Conservation (phyloP, 2,329 filamentous ascomycete genomes). For the Fusarium luffae region DNA sequence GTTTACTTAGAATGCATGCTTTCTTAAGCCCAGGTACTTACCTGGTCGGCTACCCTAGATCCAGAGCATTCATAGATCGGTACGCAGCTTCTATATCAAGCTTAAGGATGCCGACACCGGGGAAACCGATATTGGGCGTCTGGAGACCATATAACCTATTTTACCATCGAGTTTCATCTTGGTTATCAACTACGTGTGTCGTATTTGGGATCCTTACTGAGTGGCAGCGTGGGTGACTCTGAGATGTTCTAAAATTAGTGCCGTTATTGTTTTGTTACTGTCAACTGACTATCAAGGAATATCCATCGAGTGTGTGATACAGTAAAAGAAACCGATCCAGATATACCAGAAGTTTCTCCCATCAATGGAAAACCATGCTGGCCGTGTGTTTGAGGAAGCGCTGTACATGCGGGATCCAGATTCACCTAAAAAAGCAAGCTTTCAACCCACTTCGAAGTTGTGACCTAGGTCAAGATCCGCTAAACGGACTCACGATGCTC, state of each 20-base stretch:
- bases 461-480: not conserved
- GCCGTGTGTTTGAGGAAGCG: conserved; percentile 6
- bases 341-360: not conserved
- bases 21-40: not conserved
- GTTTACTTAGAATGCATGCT: not conserved
- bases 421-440: not conserved
- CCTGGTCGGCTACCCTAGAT: not conserved
- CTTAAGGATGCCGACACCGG: not conserved
- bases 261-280: not conserved
- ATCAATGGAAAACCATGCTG: not conserved
- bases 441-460: not conserved
- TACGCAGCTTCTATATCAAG: not conserved
- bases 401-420: not conserved
- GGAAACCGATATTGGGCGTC: not conserved
- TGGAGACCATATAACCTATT: not conserved
- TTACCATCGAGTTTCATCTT: not conserved
- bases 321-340: not conserved
- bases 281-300: not conserved
- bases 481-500: not conserved
- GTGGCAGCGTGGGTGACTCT: not conserved
- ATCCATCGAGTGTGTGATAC: not conserved
- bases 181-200: not conserved
- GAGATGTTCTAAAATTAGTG: not conserved
- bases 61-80: not conserved
- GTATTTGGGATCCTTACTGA: not conserved